Base-by-base conservation (phyloP, 352 stramenopile species). In the Pythium grandisporangium region DNA sequence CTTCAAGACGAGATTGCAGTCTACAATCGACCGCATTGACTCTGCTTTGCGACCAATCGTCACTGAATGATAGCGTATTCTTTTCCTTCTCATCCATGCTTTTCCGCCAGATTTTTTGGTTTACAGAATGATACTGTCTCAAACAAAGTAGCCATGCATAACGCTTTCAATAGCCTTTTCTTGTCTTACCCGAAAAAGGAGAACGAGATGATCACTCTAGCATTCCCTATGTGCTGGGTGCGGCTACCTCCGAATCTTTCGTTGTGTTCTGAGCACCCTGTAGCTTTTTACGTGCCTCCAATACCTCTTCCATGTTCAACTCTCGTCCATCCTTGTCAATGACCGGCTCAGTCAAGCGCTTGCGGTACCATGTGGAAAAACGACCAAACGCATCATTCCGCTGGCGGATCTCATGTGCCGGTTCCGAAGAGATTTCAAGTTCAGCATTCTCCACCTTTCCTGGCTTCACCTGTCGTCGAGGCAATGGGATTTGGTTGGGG, bases 291-390 rank as follows among this genome's bases (percentile, higher is more conserved):
- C 80, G 66, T 17, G 77, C 80, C 12, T 62, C 43, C 13, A 79
- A 26, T 21, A 92, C 75, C 53, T 93, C 81, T 30, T 89, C 73
- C 63, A 92, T 82, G 52, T 93, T 93, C 16, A 93, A 61, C 45
- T 86, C 73, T 5, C 71, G 66, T 41, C 73, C 75, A 47, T 93
- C 81, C 36, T 48, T 87, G 3, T 73, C 76, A 37, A 92, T 73
- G 27, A 93, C 74, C 1, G 81, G 78, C 14, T 93, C 74, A 2
- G 64, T 70, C 3, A 93, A 61, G 1, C 47, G 45, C 64, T 87
- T 83, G 30, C 81, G 75, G 60, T 80, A 93, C 57, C 74, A 88
- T 14, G 78, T 92, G 25, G 78, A 87, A 22, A 71, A 67, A 27
- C 81, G 77, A 2, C 81, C 81, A 30, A 72, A 93, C 7, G 70